Evolutionary conservation across 2,329 filamentous ascomycete genomes (phyloP).

Genomic region (Aspergillus neoniger): DNA sequence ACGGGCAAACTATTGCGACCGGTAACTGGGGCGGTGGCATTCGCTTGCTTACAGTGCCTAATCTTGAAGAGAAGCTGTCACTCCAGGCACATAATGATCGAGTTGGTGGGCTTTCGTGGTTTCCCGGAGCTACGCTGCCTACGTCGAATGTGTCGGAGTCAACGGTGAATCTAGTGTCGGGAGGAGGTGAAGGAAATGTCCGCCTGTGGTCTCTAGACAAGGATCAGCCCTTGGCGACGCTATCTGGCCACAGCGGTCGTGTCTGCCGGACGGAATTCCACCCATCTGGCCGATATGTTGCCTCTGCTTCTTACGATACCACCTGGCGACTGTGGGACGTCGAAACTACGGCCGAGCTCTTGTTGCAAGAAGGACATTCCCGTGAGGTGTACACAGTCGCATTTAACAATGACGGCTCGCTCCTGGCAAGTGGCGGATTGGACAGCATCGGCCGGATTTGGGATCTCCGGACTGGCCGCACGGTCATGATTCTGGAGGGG

Average conservation of each 20-base stretch:
- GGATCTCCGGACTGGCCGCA: slow-evolving; percentile 89
- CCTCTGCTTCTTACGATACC: slow-evolving; percentile 92
- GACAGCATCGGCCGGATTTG: slow-evolving; percentile 95
- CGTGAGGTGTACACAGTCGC: slow-evolving; percentile 86
- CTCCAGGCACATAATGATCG: slow-evolving; percentile 85
- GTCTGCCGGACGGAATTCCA: slow-evolving; percentile 95
- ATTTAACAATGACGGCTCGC: slow-evolving; percentile 88
- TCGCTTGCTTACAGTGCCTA: slow-evolving; percentile 80
- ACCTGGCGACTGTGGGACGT: slow-evolving; percentile 98
- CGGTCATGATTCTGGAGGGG: slow-evolving; percentile 92
- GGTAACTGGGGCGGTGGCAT: slow-evolving; percentile 93
- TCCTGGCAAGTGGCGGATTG: slow-evolving; percentile 86
- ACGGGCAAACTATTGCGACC: slow-evolving; percentile 78
- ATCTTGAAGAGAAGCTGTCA: slow-evolving; percentile 72
- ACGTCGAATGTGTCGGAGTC: slow-evolving; percentile 70
- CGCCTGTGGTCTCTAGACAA: slow-evolving; percentile 87
- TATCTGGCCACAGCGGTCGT: slow-evolving; percentile 80
- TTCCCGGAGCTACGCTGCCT: slow-evolving; percentile 75
- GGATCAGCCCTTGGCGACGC: slow-evolving; percentile 79
- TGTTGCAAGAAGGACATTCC: slow-evolving; percentile 92
- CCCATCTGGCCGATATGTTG: slow-evolving; percentile 83
- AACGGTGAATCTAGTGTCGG: slow-evolving; percentile 82
- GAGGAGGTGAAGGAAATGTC: slow-evolving; percentile 83
- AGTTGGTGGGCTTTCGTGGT: slow-evolving; percentile 88
- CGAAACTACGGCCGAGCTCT: slow-evolving; percentile 76